phyloP scores from a whole-genome alignment of 352 stramenopile genomes.

The Bremia lactucae region DNA sequence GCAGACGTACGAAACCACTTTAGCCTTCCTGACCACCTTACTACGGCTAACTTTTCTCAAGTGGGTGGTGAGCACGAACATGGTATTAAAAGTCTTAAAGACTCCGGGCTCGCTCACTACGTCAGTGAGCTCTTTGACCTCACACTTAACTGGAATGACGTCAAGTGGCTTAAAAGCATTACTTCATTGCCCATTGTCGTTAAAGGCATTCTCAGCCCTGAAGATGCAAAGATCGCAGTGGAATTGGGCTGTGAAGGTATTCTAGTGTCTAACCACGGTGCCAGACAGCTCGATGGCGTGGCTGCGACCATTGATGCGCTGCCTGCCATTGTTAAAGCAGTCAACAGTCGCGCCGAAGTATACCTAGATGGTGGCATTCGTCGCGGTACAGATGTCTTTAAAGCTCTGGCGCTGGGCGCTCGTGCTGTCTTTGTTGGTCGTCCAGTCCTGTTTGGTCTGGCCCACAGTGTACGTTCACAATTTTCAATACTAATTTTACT shows the following conservation, averaged over 20 bases:
- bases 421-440: constrained; percentile 91
- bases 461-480: constrained; percentile 56
- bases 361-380: constrained; percentile 92
- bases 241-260: constrained; percentile 87
- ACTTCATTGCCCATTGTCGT: constrained; percentile 87
- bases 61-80: constrained; percentile 54
- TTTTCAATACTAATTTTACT: neutral
- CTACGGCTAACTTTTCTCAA: constrained; percentile 28
- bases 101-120: constrained; percentile 25
- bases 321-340: constrained; percentile 81
- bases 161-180: constrained; percentile 88
- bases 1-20: constrained; percentile 92
- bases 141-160: constrained; percentile 90
- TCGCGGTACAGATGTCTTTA: constrained; percentile 92
- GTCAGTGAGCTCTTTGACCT: constrained; percentile 88
- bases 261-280: constrained; percentile 92
- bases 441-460: constrained; percentile 90
- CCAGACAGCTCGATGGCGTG: constrained; percentile 85
- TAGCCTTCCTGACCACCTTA: constrained; percentile 67
- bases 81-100: constrained; percentile 31
- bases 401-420: constrained; percentile 85
- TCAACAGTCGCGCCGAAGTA: constrained; percentile 79
- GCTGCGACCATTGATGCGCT: constrained; percentile 88
- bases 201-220: constrained; percentile 89
- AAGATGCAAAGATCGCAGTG: constrained; percentile 87